Evolutionary conservation across 441 rosid genomes (phyloP).

Genomic region (Euphorbia celastroides): DNA sequence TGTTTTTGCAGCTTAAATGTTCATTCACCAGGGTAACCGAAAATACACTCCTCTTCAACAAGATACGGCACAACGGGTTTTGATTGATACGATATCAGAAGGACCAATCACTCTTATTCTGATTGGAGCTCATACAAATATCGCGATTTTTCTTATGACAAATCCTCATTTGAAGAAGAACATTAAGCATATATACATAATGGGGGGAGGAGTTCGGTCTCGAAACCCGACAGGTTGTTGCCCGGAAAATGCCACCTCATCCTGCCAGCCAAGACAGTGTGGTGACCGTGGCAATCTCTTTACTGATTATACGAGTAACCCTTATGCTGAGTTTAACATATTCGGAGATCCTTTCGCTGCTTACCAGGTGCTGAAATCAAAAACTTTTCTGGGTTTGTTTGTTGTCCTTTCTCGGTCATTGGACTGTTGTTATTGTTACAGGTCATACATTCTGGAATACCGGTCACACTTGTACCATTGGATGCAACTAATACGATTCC

Average conservation of each 20-base stretch:
- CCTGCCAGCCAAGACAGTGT: constrained; percentile 54
- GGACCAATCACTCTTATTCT: constrained; percentile 57
- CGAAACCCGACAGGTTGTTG: constrained; percentile 60
- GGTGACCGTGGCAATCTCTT: constrained; percentile 66
- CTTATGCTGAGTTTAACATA: constrained; percentile 84
- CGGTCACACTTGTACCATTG: constrained; percentile 71
- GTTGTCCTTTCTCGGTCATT: too few species aligned
- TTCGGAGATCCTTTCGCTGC: constrained; percentile 87
- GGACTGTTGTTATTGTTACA: too few species aligned
- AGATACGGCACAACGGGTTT: constrained; percentile 70
- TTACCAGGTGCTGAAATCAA: constrained; percentile 53
- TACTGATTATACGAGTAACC: constrained; percentile 57
- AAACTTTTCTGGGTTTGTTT: too few species aligned
- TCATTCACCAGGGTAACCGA: constrained; percentile 55
- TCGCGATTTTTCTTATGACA: constrained; percentile 69
- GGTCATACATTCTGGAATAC: constrained; percentile 89
- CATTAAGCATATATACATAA: constrained; percentile 61
- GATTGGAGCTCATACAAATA: constrained; percentile 69
- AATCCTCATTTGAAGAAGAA: constrained; percentile 70
- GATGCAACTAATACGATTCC: constrained; percentile 95
- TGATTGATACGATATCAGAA: constrained; percentile 50
- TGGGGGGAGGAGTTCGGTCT: constrained; percentile 84
- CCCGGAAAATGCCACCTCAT: constrained; percentile 31
- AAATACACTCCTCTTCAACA: constrained; percentile 66
- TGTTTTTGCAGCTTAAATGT: too few species aligned